A percentile compares a stretch with the other conserved stretches of the same genome.
Evolutionary conservation across 768 basidiomycete genomes (phyloP).

Genomic region (Dioszegia hungarica): DNA sequence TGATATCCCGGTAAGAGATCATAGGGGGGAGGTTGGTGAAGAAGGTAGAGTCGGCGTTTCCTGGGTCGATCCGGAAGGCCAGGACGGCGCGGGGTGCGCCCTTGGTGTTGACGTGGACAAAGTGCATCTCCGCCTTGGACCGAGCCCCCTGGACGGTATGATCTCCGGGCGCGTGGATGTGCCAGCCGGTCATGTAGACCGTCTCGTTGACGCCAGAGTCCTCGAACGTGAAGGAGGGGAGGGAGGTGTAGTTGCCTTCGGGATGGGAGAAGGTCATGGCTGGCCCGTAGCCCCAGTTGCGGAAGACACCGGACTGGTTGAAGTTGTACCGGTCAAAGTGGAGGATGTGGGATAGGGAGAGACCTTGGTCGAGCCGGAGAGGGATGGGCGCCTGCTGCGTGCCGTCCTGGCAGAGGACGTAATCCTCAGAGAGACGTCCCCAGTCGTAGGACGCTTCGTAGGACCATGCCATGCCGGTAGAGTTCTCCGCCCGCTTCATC

Average conservation of each 20-base stretch:
- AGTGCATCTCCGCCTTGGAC: slow-evolving; percentile 25
- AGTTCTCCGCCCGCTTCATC: slow-evolving; percentile 8
- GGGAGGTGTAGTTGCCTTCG: slow-evolving; percentile 17
- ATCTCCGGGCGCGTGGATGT: slow-evolving; percentile 25
- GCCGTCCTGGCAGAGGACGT: slow-evolving; percentile 20
- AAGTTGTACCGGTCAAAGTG: slow-evolving; percentile 10
- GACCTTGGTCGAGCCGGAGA: slow-evolving; percentile 22
- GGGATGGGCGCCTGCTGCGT: slow-evolving; percentile 24
- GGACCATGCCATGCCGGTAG: slow-evolving; percentile 5
- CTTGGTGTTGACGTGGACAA: slow-evolving; percentile 17
- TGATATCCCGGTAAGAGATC: slow-evolving; percentile 13
- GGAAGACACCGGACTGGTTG: slow-evolving; percentile 14
- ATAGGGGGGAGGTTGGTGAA: slow-evolving; percentile 10
- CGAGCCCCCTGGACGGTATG: slow-evolving; percentile 22
- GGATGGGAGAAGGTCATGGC: slow-evolving; percentile 26
- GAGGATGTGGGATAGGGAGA: slow-evolving; percentile 14
- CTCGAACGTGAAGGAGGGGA: slow-evolving; percentile 20
- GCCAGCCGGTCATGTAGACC: slow-evolving; percentile 28
- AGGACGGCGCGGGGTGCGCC: slow-evolving; percentile 20
- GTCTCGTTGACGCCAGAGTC: slow-evolving; percentile 22
- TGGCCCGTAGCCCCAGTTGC: slow-evolving; percentile 30
- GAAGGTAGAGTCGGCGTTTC: slow-evolving; percentile 17
- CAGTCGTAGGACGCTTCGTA: slow-evolving; percentile 31
- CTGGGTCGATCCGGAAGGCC: slow-evolving; percentile 26
- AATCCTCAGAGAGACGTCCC: slow-evolving; percentile 14